phyloP scores from a whole-genome alignment of 1,139 yeast genomes.

The Ogataea hybrid region DNA sequence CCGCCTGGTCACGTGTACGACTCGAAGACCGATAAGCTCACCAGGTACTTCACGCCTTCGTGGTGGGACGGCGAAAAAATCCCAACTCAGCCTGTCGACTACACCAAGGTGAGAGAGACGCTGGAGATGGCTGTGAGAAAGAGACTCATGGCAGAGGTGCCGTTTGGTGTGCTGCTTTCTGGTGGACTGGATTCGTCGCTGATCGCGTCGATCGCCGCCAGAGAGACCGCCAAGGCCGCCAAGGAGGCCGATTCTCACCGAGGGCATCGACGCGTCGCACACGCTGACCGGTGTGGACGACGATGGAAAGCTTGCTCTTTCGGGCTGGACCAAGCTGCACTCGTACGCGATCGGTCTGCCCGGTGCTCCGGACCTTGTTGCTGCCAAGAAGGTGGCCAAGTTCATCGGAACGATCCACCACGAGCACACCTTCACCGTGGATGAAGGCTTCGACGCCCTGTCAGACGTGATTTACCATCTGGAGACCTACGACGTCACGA shows the following conservation, averaged over 20 bases:
- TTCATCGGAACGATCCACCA: slow-evolving; percentile 96
- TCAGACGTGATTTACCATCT: slow-evolving; percentile 92
- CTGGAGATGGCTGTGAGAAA: slow-evolving; percentile 95
- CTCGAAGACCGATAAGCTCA: slow-evolving; percentile 78
- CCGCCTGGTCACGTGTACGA: slow-evolving; percentile 99
- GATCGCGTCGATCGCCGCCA: slow-evolving; percentile 94
- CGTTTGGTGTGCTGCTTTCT: slow-evolving; percentile 92
- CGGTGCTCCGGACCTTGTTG: slow-evolving; percentile 95
- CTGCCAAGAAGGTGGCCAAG: slow-evolving; percentile 95
- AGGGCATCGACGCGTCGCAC: slow-evolving; percentile 48
- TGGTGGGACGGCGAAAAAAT: slow-evolving; percentile 87
- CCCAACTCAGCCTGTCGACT: slow-evolving; percentile 76
- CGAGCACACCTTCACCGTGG: slow-evolving; percentile 93
- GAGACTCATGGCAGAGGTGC: slow-evolving; percentile 99
- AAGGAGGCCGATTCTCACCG: slow-evolving; percentile 42
- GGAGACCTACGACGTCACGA: slow-evolving; percentile 98
- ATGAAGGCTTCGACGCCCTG: slow-evolving; percentile 95
- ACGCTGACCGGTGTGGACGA: slow-evolving; percentile 92
- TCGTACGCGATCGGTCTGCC: slow-evolving; percentile 97
- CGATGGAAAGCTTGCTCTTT: slow-evolving; percentile 71
- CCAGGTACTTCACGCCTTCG: slow-evolving; percentile 85
- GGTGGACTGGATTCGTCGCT: slow-evolving; percentile 97
- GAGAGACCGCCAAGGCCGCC: slow-evolving; percentile 86
- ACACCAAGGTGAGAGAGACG: slow-evolving; percentile 65
- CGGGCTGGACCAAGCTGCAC: slow-evolving; percentile 86